Conservation (phyloP, 2,329 filamentous ascomycete species). For the Aotearoamyces nothofagi region DNA sequence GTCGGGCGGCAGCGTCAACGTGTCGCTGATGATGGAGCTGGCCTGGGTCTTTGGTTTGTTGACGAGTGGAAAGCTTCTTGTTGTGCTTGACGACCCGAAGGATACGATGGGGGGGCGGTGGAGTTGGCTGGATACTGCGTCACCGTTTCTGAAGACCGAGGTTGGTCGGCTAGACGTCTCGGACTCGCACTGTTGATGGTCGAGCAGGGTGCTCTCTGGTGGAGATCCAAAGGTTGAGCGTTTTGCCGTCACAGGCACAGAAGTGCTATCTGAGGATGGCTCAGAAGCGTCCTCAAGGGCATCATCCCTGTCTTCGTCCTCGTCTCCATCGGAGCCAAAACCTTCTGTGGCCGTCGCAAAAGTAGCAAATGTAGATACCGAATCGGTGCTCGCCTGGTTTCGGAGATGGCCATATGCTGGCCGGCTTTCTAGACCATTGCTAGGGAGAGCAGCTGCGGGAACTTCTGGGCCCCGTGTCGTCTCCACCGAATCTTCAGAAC, state of each 20-base stretch:
- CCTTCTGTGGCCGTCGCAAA: conserved; percentile 50
- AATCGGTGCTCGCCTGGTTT: conserved; percentile 36
- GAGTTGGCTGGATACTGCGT: not conserved
- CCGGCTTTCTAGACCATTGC: conserved; percentile 7
- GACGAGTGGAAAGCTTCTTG: conserved; percentile 45
- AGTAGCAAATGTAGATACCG: conserved; percentile 41
- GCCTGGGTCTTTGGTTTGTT: conserved; percentile 27
- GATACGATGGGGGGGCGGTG: conserved; percentile 44
- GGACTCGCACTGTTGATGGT: not conserved
- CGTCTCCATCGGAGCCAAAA: conserved; percentile 18
- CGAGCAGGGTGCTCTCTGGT: not conserved
- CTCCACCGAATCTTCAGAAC: conserved; percentile 44
- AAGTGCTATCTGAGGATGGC: conserved; percentile 11
- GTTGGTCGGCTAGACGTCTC: conserved; percentile 20
- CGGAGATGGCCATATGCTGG: conserved; percentile 32
- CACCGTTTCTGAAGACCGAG: not conserved
- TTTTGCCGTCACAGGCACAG: not conserved
- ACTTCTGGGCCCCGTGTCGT: conserved; percentile 36
- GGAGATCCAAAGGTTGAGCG: conserved; percentile 1
- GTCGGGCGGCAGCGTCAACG: too few relatives aligned
- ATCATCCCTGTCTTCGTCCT: conserved; percentile 22
- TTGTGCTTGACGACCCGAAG: conserved; percentile 29
- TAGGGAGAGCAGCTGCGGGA: conserved; percentile 9
- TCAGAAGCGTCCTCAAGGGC: conserved; percentile 18
- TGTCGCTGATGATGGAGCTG: conserved; percentile 6